Evolutionary conservation across 148 eudicot genomes (phyloP).

Genomic region (Spergularia bocconei): DNA sequence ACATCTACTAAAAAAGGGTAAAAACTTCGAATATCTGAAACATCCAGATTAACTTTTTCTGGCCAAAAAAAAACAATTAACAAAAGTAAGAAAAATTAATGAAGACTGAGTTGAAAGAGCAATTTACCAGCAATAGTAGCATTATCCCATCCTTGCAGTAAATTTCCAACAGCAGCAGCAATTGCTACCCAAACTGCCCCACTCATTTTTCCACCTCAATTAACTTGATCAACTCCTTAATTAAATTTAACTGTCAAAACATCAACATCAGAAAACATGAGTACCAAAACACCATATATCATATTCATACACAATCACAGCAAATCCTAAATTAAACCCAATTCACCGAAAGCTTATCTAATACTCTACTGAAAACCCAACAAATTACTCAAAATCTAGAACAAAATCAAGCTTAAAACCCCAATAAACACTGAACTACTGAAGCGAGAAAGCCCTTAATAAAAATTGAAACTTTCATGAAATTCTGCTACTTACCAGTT

Average conservation of each 20-base stretch:
- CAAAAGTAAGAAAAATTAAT: not conserved
- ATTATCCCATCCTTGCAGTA: conserved; percentile 72
- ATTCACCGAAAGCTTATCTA: not conserved
- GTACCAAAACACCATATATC: not conserved
- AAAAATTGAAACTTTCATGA: no score
- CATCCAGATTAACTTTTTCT: not conserved
- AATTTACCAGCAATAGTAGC: conserved; percentile 61
- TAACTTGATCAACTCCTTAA: conserved; percentile 18
- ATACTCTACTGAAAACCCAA: not conserved
- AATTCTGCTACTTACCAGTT: no score
- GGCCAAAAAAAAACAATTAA: not conserved
- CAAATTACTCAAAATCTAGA: not conserved
- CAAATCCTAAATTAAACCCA: conserved; percentile 7
- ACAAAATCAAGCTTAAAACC: not conserved
- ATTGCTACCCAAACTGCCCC: conserved; percentile 65
- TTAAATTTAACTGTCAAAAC: conserved; percentile 21
- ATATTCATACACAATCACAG: not conserved
- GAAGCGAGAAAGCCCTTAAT: no score
- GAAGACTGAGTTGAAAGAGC: not conserved
- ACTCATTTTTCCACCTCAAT: conserved; percentile 39
- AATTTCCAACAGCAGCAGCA: conserved; percentile 65
- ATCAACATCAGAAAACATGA: conserved; percentile 7
- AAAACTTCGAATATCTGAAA: not conserved
- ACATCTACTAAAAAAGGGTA: not conserved
- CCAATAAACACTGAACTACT: no score